Conservation (phyloP, 352 stramenopile species). For the Blastocystis sp. region DNA sequence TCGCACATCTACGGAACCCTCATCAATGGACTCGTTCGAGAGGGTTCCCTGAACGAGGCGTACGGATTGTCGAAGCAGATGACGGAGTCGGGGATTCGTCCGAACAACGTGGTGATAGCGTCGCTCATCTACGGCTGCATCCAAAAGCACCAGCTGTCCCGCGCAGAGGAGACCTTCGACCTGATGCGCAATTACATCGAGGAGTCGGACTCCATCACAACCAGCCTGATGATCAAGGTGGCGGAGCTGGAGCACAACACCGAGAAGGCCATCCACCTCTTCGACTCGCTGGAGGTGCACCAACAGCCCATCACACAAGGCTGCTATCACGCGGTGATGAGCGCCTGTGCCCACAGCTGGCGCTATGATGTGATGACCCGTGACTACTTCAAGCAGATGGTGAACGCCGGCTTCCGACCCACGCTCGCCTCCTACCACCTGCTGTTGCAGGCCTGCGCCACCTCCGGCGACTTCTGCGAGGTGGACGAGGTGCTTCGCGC, state of each 20-base stretch:
- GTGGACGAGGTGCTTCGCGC: not conserved
- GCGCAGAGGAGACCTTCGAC: slow-evolving; percentile 54
- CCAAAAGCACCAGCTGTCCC: slow-evolving; percentile 21
- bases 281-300: slow-evolving; percentile 41
- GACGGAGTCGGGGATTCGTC: slow-evolving; percentile 35
- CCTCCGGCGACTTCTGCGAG: slow-evolving; percentile 28
- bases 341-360: slow-evolving; percentile 10
- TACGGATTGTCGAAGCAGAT: slow-evolving; percentile 26
- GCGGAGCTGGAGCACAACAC: slow-evolving; percentile 34
- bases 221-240: slow-evolving; percentile 66
- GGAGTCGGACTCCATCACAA: slow-evolving; percentile 58
- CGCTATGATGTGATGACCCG: slow-evolving; percentile 56
- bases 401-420: slow-evolving; percentile 3
- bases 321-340: slow-evolving; percentile 62
- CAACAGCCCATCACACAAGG: slow-evolving; percentile 34
- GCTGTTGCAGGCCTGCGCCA: slow-evolving; percentile 32
- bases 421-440: slow-evolving; percentile 18
- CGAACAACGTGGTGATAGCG: slow-evolving; percentile 52
- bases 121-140: slow-evolving; percentile 65
- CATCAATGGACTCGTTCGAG: slow-evolving; percentile 20
- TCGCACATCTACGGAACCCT: slow-evolving; percentile 28
- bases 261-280: slow-evolving; percentile 50
- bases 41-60: slow-evolving; percentile 23
- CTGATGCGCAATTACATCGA: slow-evolving; percentile 68
- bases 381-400: slow-evolving; percentile 54